Evolutionary conservation across 1,284 basidiomycete genomes (phyloP).

Genomic region (Apiotrichum porosum): DNA sequence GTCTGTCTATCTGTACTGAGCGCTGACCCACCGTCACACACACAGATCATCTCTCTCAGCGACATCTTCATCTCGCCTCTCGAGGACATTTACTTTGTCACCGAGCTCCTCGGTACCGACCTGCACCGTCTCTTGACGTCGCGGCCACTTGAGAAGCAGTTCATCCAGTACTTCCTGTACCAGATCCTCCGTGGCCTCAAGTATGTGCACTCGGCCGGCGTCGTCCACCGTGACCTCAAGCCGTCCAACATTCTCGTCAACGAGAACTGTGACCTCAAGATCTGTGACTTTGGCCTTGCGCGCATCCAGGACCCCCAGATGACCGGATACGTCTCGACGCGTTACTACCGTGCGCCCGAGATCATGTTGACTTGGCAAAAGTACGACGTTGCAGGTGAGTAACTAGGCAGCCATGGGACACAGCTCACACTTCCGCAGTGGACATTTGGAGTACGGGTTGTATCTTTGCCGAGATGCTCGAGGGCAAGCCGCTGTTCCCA

Average conservation of each 20-base stretch:
- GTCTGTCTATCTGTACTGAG: too few species aligned
- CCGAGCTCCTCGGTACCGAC: slow-evolving; percentile 97
- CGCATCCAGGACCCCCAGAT: slow-evolving; percentile 91
- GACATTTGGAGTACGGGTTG: slow-evolving; percentile 99
- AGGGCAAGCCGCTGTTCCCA: slow-evolving; percentile 97
- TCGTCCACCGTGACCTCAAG: slow-evolving; percentile 99
- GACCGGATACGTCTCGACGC: slow-evolving; percentile 98
- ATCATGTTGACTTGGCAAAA: slow-evolving; percentile 99
- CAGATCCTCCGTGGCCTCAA: slow-evolving; percentile 97
- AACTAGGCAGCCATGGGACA: too few species aligned
- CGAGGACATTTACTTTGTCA: slow-evolving; percentile 98
- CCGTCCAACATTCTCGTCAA: slow-evolving; percentile 99
- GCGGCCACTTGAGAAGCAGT: slow-evolving; percentile 96
- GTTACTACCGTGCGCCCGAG: slow-evolving; percentile 98
- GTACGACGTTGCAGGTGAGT: slow-evolving; percentile 83
- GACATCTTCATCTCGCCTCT: slow-evolving; percentile 99
- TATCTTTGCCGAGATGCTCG: slow-evolving; percentile 99
- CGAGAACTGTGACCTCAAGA: slow-evolving; percentile 99
- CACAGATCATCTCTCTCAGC: slow-evolving; percentile 92
- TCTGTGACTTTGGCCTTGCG: slow-evolving; percentile 97
- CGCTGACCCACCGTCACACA: neutral
- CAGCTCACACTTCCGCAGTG: slow-evolving; percentile 55
- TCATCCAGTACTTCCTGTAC: slow-evolving; percentile 99
- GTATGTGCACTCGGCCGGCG: slow-evolving; percentile 98
- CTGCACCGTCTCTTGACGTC: slow-evolving; percentile 94